Evolutionary conservation across 2,329 filamentous ascomycete genomes (phyloP).

Genomic region (Fusarium kyushuense): DNA sequence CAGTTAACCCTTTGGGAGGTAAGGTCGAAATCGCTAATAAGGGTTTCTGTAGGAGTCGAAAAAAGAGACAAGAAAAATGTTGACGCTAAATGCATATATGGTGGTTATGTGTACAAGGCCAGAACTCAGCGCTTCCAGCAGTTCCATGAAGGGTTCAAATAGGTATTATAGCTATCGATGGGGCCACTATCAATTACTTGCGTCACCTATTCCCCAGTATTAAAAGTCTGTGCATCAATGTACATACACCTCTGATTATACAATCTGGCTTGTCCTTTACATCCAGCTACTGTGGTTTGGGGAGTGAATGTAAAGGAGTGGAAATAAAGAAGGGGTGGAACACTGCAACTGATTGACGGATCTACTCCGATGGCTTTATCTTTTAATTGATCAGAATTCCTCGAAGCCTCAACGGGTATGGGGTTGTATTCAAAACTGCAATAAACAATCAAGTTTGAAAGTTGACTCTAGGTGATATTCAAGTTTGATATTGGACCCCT

Average conservation of each 20-base stretch:
- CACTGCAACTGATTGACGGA: not conserved
- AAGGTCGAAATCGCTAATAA: no score
- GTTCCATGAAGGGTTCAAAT: not conserved
- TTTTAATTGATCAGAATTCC: not conserved
- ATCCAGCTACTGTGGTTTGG: not conserved
- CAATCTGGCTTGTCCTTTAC: not conserved
- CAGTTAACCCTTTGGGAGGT: no score
- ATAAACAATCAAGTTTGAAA: not conserved
- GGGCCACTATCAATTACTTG: constrained; percentile 3
- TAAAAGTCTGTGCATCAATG: constrained; percentile 2
- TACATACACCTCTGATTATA: not conserved
- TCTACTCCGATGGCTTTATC: not conserved
- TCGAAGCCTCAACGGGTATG: not conserved
- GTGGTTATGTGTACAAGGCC: not conserved
- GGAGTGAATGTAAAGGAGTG: constrained; percentile 11
- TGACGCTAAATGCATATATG: not conserved
- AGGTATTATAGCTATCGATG: constrained; percentile 3
- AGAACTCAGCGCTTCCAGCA: not conserved
- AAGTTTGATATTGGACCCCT: not conserved
- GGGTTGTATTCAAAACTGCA: not conserved
- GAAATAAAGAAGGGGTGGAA: not conserved
- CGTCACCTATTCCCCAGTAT: constrained; percentile 27
- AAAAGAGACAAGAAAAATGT: not conserved
- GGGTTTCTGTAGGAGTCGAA: not conserved
- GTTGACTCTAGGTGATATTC: constrained; percentile 3